These are phyloP conservation scores for Amphirosellinia nigrospora DNA, from an alignment of 495 filamentous ascomycete species.

Conservation along the genomic window DNA sequence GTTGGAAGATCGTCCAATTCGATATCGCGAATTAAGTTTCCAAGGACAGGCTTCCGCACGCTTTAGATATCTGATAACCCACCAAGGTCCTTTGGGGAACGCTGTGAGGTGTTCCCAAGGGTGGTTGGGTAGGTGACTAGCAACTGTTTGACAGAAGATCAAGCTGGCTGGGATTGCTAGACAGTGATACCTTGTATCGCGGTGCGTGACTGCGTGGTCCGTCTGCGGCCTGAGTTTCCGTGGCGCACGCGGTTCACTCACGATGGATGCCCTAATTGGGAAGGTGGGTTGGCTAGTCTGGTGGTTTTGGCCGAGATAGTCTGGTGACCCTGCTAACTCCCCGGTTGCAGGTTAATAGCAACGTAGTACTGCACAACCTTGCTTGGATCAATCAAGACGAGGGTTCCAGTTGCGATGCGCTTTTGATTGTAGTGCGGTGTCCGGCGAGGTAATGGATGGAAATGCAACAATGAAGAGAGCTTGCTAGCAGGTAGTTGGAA, in stretches of 20 bases:
- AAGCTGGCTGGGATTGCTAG: background rate
- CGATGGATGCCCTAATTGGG: conserved; percentile 21
- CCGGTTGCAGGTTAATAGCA: conserved; percentile 18
- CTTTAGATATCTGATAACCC: background rate
- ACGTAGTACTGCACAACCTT: conserved; percentile 22
- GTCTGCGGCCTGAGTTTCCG: background rate
- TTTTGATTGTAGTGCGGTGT: background rate
- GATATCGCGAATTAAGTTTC: conserved; percentile 6
- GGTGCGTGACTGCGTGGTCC: conserved; percentile 2
- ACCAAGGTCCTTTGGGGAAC: background rate
- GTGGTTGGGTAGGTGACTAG: background rate
- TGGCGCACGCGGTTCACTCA: conserved; percentile 21
- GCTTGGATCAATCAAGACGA: background rate
- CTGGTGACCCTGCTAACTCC: conserved; percentile 14
- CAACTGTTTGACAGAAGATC: conserved; percentile 12
- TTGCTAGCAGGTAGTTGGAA: background rate
- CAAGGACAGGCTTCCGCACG: background rate
- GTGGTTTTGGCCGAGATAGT: conserved; percentile 25
- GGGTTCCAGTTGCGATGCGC: background rate
- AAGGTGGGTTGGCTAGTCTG: conserved; percentile 27
- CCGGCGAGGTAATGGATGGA: background rate
- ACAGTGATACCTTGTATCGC: conserved; percentile 18
- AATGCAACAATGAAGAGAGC: background rate
- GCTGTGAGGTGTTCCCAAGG: background rate
- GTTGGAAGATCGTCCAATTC: background rate